phyloP scores from a whole-genome alignment of 768 basidiomycete species.

The Melanogaster broomeanus region DNA sequence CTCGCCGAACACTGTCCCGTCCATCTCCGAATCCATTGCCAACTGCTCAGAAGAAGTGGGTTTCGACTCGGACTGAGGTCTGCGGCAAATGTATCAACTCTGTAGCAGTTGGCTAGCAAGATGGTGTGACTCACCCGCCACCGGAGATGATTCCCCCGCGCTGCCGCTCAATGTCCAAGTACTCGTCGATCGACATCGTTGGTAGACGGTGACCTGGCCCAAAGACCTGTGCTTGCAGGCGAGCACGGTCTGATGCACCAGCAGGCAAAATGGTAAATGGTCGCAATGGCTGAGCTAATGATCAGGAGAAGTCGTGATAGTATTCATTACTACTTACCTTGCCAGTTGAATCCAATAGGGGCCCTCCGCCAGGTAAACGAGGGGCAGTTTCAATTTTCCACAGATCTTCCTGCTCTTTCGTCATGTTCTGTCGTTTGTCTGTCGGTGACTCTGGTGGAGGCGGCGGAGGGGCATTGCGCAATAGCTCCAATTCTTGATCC shows the following conservation, averaged over 20 bases:
- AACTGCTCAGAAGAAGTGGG: slow-evolving; percentile 81
- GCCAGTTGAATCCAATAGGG: slow-evolving; percentile 73
- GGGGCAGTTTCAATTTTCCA: slow-evolving; percentile 74
- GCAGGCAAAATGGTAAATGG: slow-evolving; percentile 93
- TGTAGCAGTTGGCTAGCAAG: background rate
- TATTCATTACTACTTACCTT: slow-evolving; percentile 51
- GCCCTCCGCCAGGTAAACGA: slow-evolving; percentile 50
- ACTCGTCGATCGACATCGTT: slow-evolving; percentile 96
- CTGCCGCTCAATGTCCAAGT: slow-evolving; percentile 80
- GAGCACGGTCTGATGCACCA: slow-evolving; percentile 62
- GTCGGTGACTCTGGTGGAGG: slow-evolving; percentile 29
- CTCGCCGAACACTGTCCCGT: slow-evolving; percentile 70
- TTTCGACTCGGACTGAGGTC: slow-evolving; percentile 63
- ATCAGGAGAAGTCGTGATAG: slow-evolving; percentile 4
- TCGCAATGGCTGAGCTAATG: slow-evolving; percentile 64
- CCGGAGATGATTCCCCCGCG: slow-evolving; percentile 86
- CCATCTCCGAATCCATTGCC: slow-evolving; percentile 77
- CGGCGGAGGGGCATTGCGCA: slow-evolving; percentile 54
- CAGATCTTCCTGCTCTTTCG: slow-evolving; percentile 49
- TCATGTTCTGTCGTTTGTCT: slow-evolving; percentile 42
- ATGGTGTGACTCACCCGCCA: slow-evolving; percentile 65
- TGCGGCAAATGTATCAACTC: slow-evolving; percentile 30
- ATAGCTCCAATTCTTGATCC: slow-evolving; percentile 70
- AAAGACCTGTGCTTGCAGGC: slow-evolving; percentile 81
- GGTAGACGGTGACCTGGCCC: slow-evolving; percentile 81